Base-by-base conservation (phyloP, 1,284 basidiomycete species). In the Cutaneotrichosporon cavernicola region DNA sequence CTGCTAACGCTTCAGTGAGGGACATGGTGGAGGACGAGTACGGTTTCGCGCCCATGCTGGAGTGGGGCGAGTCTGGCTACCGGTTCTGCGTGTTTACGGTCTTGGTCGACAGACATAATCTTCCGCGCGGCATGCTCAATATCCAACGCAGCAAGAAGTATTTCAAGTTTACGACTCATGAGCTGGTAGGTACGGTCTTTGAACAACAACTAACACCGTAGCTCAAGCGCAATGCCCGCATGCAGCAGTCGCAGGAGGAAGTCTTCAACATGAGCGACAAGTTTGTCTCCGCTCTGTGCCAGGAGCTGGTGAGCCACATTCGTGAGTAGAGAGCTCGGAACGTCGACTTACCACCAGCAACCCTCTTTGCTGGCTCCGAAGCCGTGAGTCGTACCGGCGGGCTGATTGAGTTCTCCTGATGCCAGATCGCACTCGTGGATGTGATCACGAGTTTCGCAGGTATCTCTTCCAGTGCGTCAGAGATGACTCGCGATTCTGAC, bases 321-420 rank as follows among this genome's bases (percentile, higher is more conserved):
- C 87, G 80, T 78, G 52, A 55, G 74, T 66, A 7, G 14, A 26
- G 5, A 4, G 10, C 6, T 49, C 36, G 21, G 21, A 8, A 8
- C 16, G 11, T 6, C 31, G 16, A 26, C 64, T 68, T 47, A 64
- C 52, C 26, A 2, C 2, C 46, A 79, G 78, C 88, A 1, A 88
- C 86, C 18, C 79, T 96, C n/a, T 93, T 92, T 76, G 89, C 89
- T 66, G 88, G 90, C 9, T 91, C 90, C 0, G 92, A 95, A 81
- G 90, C 90, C n/a, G 90, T 91, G 67, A 60, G 82, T 75, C 5
- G 11, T 5, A 14, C 8, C 5, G 18, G 13, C 10, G 51, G 14
- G 31, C 38, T 71, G 26, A 65, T 8, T 18, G 13, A 9, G 50
- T 21, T 30, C 40, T 30, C 6, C 55, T 14, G 6, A n/a, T n/a